A percentile compares a stretch with the other conserved stretches of the same genome.
These are phyloP conservation scores for Mimosa pudica DNA, from an alignment of 306 rosid species.

Conservation along the genomic window DNA sequence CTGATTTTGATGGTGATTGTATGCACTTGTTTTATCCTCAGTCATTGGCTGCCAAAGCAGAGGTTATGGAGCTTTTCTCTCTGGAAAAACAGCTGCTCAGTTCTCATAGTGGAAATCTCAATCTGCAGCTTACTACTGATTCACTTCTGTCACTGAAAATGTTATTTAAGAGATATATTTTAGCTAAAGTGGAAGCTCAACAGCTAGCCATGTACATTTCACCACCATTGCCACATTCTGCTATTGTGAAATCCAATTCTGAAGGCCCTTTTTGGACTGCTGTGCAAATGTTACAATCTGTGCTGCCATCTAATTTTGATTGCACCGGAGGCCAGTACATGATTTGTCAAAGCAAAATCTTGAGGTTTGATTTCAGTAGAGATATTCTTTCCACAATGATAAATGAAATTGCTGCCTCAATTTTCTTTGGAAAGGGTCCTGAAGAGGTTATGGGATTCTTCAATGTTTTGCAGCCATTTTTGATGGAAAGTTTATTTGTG, in stretches of 20 bases:
- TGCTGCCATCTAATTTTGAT: slow-evolving; percentile 68
- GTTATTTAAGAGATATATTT: slow-evolving; percentile 54
- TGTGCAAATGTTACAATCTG: slow-evolving; percentile 73
- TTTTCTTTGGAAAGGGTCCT: slow-evolving; percentile 82
- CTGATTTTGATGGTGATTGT: slow-evolving; percentile 97
- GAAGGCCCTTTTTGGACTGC: slow-evolving; percentile 73
- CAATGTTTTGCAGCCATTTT: slow-evolving; percentile 70
- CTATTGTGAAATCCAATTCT: slow-evolving; percentile 52
- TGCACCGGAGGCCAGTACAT: slow-evolving; percentile 67
- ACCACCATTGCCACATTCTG: slow-evolving; percentile 65
- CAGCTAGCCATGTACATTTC: slow-evolving; percentile 82
- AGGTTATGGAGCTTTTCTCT: slow-evolving; percentile 84
- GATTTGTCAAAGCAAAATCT: slow-evolving; percentile 58
- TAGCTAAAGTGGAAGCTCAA: slow-evolving; percentile 58
- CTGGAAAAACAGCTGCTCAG: slow-evolving; percentile 92
- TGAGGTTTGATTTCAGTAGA: slow-evolving; percentile 55
- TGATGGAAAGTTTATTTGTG: slow-evolving; percentile 82
- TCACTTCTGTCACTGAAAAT: slow-evolving; percentile 76
- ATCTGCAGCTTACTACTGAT: slow-evolving; percentile 73
- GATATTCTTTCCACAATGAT: slow-evolving; percentile 60
- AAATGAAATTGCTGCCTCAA: slow-evolving; percentile 76
- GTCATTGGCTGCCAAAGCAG: slow-evolving; percentile 90
- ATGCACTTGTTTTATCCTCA: slow-evolving; percentile 90
- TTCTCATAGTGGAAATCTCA: slow-evolving; percentile 87
- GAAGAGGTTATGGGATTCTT: slow-evolving; percentile 74